Base-by-base conservation (phyloP, 345 rosid genomes). In the Raphanus sativus region DNA sequence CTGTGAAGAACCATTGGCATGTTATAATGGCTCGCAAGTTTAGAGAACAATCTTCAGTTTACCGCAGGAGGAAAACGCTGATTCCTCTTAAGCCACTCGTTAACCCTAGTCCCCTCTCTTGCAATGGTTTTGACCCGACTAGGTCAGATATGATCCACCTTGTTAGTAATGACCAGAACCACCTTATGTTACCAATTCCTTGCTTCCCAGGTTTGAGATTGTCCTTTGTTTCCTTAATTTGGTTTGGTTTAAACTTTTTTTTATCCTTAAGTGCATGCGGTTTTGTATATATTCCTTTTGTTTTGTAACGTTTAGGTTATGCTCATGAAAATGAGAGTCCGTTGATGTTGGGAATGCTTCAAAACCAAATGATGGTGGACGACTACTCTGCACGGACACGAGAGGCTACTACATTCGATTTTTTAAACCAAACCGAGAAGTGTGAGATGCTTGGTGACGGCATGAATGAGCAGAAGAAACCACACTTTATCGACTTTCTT, bases 1-100 rank as follows among this genome's bases (percentile, higher is more conserved):
- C 78, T 45, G 81, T 81, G 63, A 81, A 81, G 81, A 81, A 81
- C 38, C 84, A 81, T 63, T 81, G 84, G 81, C 84, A 81, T 73
- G 84, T 81, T 7, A 64, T 77, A 0, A 73, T 81, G 81, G 84
- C 84, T 66, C 77, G 81, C 12, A 81, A 63, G 80, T 76, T 67
- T 56, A 81, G 78, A 73, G 81, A 68, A 62, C 81, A 73, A 9
- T 81, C 83, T 52, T 76, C 70, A 67, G 63, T 76, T 68, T 81
- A 62, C 29, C 70, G 78, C 1, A 68, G 69, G 38, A 76, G 78
- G 58, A 81, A 73, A 67, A 61, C 63, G 48, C 60, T 48, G 28
- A 7, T 54, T 70, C 65, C 77, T 54, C 75, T 59, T 59, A 60
- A 74, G 12, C 70, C 77, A 72, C 45, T 34, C 21, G 34, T 26